Evolutionary conservation across 169 alveolate species (phyloP), one percentile per base, ranked within the genome.

Genomic region (Cryptosporidium viatorum): DNA sequence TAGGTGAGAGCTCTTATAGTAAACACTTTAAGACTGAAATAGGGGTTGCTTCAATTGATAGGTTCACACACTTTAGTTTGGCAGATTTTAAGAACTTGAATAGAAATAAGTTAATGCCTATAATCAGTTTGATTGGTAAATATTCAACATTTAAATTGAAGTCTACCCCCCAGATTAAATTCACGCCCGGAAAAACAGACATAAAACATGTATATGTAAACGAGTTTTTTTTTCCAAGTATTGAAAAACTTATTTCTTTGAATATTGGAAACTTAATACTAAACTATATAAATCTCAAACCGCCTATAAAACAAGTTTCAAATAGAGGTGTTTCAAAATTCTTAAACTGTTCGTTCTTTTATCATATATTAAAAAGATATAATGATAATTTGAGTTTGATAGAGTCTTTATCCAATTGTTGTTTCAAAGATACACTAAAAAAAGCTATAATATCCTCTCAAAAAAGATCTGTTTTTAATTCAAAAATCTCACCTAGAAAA

Each of bases 1-100:
- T 80, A 31, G 75, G 75, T 1, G 58, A 80, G 26, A 80, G 69
- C 62, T 80, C 89, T 23, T 80, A 80, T 41, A 80, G 89, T 43
- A 59, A 59, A 9, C 89, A 80, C 31, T 80, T 14, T 39, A 65
- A 80, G 26, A n/a, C 16, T 33, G 89, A 80, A 62, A 21, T 80
- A 9, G 89, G 89, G 33, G 75, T 80, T 0, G 89, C 89, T 26
- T 21, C 75, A 60, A 80, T 80, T 29, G 89, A 80, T 62, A 59
- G 89, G n/a, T 80, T 80, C 55, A 62, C 89, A 41, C 55, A 80
- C 41, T 67, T 59, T 18, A 80, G 80, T 39, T 26, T 80, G 29
- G 43, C 37, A n/a, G 73, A 62, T 31, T 62, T 80, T 18, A 58
- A 41, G 29, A 65, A 39, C 6, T 18, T 60, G 12, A 33, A 21